Conservation (phyloP, 306 rosid genomes). For the Prinsepia uniflora region DNA sequence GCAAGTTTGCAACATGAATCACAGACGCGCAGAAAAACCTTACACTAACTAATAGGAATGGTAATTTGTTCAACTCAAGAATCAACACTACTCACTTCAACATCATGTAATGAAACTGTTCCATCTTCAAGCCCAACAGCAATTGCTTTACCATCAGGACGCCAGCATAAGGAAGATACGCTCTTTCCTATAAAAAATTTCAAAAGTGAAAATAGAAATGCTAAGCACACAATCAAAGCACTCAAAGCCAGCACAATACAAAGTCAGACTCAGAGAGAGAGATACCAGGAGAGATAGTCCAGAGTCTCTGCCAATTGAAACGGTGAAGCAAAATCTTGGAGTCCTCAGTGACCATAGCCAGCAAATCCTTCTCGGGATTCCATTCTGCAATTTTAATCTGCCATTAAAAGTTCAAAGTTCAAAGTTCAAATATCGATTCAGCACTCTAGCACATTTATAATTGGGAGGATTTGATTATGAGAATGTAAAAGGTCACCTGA, state of each 20-base stretch:
- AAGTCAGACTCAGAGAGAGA: constrained; percentile 15
- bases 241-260: neutral
- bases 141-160: constrained; percentile 91
- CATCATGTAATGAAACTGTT: constrained; percentile 78
- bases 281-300: constrained; percentile 85
- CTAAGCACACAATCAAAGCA: constrained; percentile 14
- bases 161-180: constrained; percentile 78
- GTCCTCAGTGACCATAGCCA: constrained; percentile 93
- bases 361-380: constrained; percentile 97
- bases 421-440: neutral
- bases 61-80: neutral
- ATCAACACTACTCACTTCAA: constrained; percentile 56
- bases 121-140: constrained; percentile 93
- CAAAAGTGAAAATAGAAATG: neutral
- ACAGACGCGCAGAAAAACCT: too few relatives aligned
- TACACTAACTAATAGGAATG: constrained; percentile 4
- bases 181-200: constrained; percentile 45
- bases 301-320: constrained; percentile 93
- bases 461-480: neutral
- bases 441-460: neutral
- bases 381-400: constrained; percentile 85
- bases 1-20: neutral
- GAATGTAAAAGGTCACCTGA: constrained; percentile 39
- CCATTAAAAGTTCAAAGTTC: neutral
- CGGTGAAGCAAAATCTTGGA: constrained; percentile 92